These are phyloP conservation scores for Globisporangium carolinianum DNA, from an alignment of 352 stramenopile genomes.

Conservation along the genomic window DNA sequence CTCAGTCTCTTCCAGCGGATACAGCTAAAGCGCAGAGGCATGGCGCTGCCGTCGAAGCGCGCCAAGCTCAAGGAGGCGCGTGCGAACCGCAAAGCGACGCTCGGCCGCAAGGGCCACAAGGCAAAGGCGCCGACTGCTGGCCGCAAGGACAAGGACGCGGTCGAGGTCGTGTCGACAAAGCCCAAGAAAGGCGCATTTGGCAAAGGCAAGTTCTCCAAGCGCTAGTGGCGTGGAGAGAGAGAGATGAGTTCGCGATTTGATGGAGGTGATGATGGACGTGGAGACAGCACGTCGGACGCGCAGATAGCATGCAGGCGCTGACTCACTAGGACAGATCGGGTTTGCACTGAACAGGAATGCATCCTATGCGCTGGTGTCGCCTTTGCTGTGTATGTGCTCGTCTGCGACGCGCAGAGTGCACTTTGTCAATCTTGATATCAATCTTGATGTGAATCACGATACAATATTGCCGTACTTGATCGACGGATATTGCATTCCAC, in stretches of 20 bases:
- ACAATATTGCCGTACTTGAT: too few species aligned
- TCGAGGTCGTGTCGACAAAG: constrained; percentile 17
- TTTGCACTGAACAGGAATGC: too few species aligned
- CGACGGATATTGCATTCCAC: too few species aligned
- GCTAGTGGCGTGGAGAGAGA: not conserved
- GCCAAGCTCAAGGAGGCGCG: constrained; percentile 79
- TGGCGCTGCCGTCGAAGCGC: constrained; percentile 75
- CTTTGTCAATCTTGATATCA: too few species aligned
- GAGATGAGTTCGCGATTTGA: too few species aligned
- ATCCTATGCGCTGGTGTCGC: too few species aligned
- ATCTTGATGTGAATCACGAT: too few species aligned
- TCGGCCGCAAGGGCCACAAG: constrained; percentile 21
- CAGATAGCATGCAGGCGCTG: not conserved
- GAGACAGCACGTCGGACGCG: not conserved
- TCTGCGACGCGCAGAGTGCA: too few species aligned
- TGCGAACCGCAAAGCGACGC: constrained; percentile 59
- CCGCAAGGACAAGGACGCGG: constrained; percentile 38
- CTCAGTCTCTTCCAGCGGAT: constrained; percentile 85
- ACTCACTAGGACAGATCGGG: too few species aligned
- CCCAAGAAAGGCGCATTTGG: constrained; percentile 16
- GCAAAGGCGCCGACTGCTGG: constrained; percentile 6
- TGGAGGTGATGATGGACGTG: too few species aligned
- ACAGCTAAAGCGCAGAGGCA: constrained; percentile 76
- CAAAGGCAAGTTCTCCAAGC: constrained; percentile 18
- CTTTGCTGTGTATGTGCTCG: too few species aligned